Evolutionary conservation across 306 rosid species (phyloP).

Genomic region (Dalbergia oliveri): DNA sequence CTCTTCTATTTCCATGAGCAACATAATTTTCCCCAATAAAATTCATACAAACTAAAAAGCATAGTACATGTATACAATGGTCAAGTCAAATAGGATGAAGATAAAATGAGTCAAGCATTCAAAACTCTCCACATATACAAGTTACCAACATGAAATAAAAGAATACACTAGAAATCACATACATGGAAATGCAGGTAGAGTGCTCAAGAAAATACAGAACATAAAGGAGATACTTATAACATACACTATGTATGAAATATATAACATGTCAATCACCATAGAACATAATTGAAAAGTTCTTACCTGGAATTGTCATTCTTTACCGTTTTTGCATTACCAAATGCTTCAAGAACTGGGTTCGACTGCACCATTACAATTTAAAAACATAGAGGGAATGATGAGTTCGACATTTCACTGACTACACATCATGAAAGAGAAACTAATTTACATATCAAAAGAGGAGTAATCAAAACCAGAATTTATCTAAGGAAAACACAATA

Average conservation of each 20-base stretch:
- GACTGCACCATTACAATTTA: slow-evolving; percentile 67
- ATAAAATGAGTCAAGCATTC: slow-evolving; percentile 20
- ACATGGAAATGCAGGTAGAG: slow-evolving; percentile 35
- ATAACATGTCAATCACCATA: slow-evolving; percentile 37
- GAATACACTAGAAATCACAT: slow-evolving; percentile 27
- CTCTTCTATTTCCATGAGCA: slow-evolving; percentile 36
- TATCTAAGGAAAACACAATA: slow-evolving; percentile 5
- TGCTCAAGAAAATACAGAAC: slow-evolving; percentile 32
- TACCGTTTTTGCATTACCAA: slow-evolving; percentile 93
- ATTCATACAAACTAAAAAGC: slow-evolving; percentile 15
- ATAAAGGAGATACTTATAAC: slow-evolving; percentile 12
- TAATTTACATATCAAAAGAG: slow-evolving; percentile 32
- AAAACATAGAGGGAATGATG: slow-evolving; percentile 21
- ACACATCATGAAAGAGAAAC: slow-evolving; percentile 26
- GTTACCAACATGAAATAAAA: slow-evolving; percentile 20
- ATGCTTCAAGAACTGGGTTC: slow-evolving; percentile 98
- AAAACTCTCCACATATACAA: slow-evolving; percentile 20
- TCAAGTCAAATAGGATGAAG: slow-evolving; percentile 34
- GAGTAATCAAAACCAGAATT: slow-evolving; percentile 29
- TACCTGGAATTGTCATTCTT: slow-evolving; percentile 95
- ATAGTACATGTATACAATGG: slow-evolving; percentile 29
- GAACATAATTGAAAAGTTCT: slow-evolving; percentile 42
- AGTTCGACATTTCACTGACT: slow-evolving; percentile 23
- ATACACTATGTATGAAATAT: slow-evolving; percentile 15
- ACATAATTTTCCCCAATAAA: slow-evolving; percentile 16